Base-by-base conservation (phyloP, 2,329 filamentous ascomycete genomes). In the Apiospora phragmitis region DNA sequence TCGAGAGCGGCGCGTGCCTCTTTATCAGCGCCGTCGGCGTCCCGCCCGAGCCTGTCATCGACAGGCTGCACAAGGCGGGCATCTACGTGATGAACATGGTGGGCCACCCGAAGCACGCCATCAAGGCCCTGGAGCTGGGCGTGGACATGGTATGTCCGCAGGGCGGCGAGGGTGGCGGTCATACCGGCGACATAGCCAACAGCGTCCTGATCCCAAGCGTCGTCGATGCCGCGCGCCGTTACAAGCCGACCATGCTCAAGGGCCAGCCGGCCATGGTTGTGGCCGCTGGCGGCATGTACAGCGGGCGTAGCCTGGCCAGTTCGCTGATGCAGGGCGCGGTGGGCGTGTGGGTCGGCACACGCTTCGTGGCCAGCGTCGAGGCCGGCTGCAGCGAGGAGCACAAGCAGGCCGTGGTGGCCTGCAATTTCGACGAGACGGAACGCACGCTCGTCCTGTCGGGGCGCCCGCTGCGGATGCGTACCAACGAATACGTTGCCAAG, bases 71-170 rank as follows among this genome's bases (percentile, higher is more conserved):
- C 78, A 86, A 87, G 11, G 92, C 92, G 0, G 93, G 93, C 0
- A 93, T 98, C 51, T 79, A 97, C 71, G 87, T 98, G 45, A 98
- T 98, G 94, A 98, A 98, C 81, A 98, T 98, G 95, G 94, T 98
- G 26, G 95, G 95, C 0, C 93, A 95, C 76, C 95, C 95, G 1
- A 94, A 92, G 80, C 95, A 98, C 80, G 95, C 95, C 0, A 89
- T 92, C 80, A 98, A 98, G 84, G 95, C 95, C 2, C 85, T 98
- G 4, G 90, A 94, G 67, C 89, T 92, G 0, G 95, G 95, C 59
- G 94, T 97, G 12, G 95, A 98, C 82, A 91, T 98, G 74, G 88
- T 98, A 7, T 97, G 94, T 80, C 91, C 95, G 2, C 95, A 98
- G 84, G 95, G 95, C 65, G 94, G 94, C 68, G 95, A 98, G 81